Conservation (phyloP, 1,139 yeast species). For the Sugiyamaella sp. region DNA sequence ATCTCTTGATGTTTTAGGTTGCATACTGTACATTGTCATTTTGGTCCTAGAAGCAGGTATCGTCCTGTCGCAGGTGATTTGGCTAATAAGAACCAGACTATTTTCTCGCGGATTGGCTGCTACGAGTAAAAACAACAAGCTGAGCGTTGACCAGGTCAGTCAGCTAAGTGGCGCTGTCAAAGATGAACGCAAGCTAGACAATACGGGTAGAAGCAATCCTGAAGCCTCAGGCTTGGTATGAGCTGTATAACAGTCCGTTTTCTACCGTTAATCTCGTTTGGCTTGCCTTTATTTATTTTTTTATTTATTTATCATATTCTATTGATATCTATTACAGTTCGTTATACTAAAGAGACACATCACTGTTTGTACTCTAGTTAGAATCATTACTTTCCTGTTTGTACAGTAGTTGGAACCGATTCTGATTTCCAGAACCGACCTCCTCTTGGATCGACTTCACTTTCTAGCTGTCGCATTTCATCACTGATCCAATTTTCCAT, state of each 20-base stretch:
- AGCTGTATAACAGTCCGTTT: no score
- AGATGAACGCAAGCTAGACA: no score
- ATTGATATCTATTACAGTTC: no score
- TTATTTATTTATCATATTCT: no score
- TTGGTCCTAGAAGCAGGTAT: conserved; percentile 78
- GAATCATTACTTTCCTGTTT: background rate
- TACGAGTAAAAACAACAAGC: background rate
- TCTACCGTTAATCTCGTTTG: no score
- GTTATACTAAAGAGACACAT: background rate
- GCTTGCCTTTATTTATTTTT: no score
- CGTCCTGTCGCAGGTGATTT: conserved; percentile 64
- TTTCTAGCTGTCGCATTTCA: conserved; percentile 29
- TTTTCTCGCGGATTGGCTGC: conserved; percentile 26
- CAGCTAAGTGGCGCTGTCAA: no score
- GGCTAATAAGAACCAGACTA: conserved; percentile 62
- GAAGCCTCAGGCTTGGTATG: no score
- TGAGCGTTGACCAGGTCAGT: no score
- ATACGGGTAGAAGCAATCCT: no score
- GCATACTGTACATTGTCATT: conserved; percentile 71
- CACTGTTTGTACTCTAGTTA: background rate
- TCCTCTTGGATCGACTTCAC: conserved; percentile 25
- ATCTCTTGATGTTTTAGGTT: conserved; percentile 71
- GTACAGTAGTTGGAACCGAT: background rate
- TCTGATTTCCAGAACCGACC: conserved; percentile 29
- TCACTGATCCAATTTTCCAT: conserved; percentile 35